Conservation (phyloP, 1,284 basidiomycete genomes). For the Microbotryum silenes-acaulis region DNA sequence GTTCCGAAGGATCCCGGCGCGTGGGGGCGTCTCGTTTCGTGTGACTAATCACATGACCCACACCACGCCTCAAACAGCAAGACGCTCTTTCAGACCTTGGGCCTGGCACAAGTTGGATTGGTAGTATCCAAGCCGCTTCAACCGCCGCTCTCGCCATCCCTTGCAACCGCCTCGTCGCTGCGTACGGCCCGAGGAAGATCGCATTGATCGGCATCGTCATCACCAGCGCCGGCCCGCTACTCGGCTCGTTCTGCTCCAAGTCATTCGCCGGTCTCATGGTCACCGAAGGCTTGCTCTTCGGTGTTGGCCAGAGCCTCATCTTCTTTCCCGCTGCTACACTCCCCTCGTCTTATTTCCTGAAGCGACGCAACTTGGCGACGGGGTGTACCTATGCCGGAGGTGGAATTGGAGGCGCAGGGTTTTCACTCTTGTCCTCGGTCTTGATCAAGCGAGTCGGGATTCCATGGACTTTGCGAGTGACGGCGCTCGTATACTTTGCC, state of each 20-base stretch:
- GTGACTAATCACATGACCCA: too few relatives aligned
- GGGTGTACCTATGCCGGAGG: slow-evolving; percentile 19
- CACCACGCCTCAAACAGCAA: too few relatives aligned
- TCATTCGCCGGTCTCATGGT: too few relatives aligned
- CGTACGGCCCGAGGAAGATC: slow-evolving; percentile 10
- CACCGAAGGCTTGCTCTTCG: slow-evolving; percentile 9
- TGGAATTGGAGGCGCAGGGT: slow-evolving; percentile 14
- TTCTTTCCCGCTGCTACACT: slow-evolving; percentile 15
- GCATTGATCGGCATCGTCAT: slow-evolving; percentile 8
- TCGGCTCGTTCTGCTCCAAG: slow-evolving; percentile 12
- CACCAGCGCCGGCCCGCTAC: slow-evolving; percentile 6
- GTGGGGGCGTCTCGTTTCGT: too few relatives aligned
- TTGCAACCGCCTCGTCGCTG: slow-evolving; percentile 3
- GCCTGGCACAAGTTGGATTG: slow-evolving; percentile 4
- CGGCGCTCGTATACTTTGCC: slow-evolving; percentile 4
- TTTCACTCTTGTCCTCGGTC: slow-evolving; percentile 10
- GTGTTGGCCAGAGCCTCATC: slow-evolving; percentile 11
- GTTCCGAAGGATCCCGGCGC: too few relatives aligned
- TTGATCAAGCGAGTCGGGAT: slow-evolving; percentile 7
- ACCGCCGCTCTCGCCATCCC: slow-evolving; percentile 19
- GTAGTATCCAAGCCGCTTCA: slow-evolving; percentile 6
- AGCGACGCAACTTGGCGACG: slow-evolving; percentile 17
- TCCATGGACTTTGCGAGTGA: slow-evolving; percentile 17
- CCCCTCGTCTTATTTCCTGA: slow-evolving; percentile 15
- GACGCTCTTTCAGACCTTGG: too few relatives aligned